Evolutionary conservation across 768 basidiomycete genomes (phyloP), one percentile per base, ranked within the genome.

Genomic region (Tylopilus sp.): DNA sequence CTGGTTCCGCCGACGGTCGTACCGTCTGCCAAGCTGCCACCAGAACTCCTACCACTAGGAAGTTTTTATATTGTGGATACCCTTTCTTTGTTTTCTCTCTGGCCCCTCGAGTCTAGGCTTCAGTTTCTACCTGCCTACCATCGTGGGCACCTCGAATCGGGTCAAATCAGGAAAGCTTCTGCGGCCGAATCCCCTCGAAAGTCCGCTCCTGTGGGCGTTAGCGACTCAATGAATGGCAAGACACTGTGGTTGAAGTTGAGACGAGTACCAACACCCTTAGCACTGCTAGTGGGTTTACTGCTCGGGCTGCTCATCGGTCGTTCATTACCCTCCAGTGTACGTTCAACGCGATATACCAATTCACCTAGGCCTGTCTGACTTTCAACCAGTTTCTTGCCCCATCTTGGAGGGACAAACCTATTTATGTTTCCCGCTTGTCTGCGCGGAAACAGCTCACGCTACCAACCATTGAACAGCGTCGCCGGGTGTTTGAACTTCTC

Each of bases 391-490:
- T 69, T 33, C 57, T 60, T 37, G 30, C 60, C 65, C 64, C 73
- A 2, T 70, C 77, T 16, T 88, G 86, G 84, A 72, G 80, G 41
- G 80, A 78, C 65, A 73, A 79, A 4, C 78, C 80, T 31, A 71
- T 80, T 53, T 73, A 69, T 38, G 65, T 67, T 8, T 73, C 76
- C 3, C 78, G 78, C 64, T 70, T 79, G 60, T 74, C 82, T 50
- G 78, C 79, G 45, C 80, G 80, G 28, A 82, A 86, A 52, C 80
- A 82, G 16, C 77, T 91, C 41, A 79, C 83, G 25, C 76, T 89
- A 2, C 96, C 96, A 1, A 90, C 89, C 0, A 68, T 86, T 13
- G 85, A 87, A 41, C 93, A 98, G 70, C 87, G 97, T 14, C 77
- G 78, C 25, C 87, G 94, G 22, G 84, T 98, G 13, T 80, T 98